phyloP scores from a whole-genome alignment of 176 grass and related monocot genomes.

The Ampelocalamus luodianensis region DNA sequence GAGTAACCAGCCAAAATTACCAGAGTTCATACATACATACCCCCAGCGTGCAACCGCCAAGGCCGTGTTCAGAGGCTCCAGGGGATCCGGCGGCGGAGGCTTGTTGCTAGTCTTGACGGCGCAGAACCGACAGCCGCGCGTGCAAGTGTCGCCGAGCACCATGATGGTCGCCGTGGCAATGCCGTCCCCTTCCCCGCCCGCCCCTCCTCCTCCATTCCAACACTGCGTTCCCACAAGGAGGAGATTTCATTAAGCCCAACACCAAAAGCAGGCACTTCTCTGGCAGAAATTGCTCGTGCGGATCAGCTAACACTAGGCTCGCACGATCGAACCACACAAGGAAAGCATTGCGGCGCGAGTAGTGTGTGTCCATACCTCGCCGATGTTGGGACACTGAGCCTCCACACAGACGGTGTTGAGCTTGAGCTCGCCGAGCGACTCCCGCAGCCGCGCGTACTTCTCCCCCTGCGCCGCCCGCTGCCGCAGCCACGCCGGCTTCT shows the following conservation, averaged over 20 bases:
- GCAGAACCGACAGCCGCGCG: constrained; percentile 87
- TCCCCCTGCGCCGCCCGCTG: constrained; percentile 85
- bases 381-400: constrained; percentile 96
- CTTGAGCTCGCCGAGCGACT: constrained; percentile 76
- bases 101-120: constrained; percentile 88
- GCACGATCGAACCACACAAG: neutral
- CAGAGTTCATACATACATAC: constrained; percentile 37
- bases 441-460: constrained; percentile 72
- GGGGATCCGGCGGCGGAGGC: constrained; percentile 66
- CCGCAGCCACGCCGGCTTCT: constrained; percentile 89
- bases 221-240: constrained; percentile 52
- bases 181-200: constrained; percentile 85
- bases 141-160: constrained; percentile 98
- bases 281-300: neutral
- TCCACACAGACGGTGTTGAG: constrained; percentile 95
- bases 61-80: constrained; percentile 83
- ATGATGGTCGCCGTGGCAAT: constrained; percentile 95
- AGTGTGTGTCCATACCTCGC: constrained; percentile 55
- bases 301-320: neutral
- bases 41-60: constrained; percentile 76
- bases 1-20: neutral
- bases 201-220: constrained; percentile 96
- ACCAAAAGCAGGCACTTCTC: neutral
- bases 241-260: neutral
- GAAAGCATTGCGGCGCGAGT: neutral